Evolutionary conservation across 495 filamentous ascomycete species (phyloP), one percentile per base, ranked within the genome.

Genomic region (Xylaria scruposa): DNA sequence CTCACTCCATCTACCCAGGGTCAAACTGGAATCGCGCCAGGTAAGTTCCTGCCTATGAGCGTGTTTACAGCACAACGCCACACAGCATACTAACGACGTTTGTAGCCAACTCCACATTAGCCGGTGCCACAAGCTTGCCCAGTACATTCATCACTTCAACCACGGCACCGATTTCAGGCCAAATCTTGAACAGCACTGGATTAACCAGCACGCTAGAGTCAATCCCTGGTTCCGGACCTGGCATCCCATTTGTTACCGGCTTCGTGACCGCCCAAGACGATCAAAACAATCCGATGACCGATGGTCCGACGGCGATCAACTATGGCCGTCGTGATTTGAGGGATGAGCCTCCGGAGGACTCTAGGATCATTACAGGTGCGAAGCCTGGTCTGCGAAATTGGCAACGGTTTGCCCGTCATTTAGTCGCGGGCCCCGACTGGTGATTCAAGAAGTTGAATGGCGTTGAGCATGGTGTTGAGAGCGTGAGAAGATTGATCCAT

Each of bases 71-170:
- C 59, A 3, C 26, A 33, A 3, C 40, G 40, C 51, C 51, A 31
- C 29, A 17, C 9, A 47, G 7, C 29, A 36, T 56, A 66, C 62
- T 49, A 59, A 66, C 26, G 61, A 1, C 15, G 9, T 7, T 24
- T 26, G 24, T 58, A 71, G 69, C 33, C 36, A 65, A 71, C 29
- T 59, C 62, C 21, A 56, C 61, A 54, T 38, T 36, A 29, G 61
- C 42, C 38, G 24, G 68, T 38, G 36, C 49, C 40, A 59, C 51
- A 10, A 60, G 59, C 24, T 36, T 60, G 21, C 77, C 76, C 17
- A 78, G 74, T n/a, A 79, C 77, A 26, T 76, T 79, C 70, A 59
- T 64, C 40, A 79, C 77, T 1, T 79, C 76, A 46, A 79, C 71
- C 24, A 75, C 71, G 47, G 31, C 68, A 40, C 60, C 66, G 19